phyloP scores from a whole-genome alignment of 108 stramenopile species.

The Nitzschia sp. region DNA sequence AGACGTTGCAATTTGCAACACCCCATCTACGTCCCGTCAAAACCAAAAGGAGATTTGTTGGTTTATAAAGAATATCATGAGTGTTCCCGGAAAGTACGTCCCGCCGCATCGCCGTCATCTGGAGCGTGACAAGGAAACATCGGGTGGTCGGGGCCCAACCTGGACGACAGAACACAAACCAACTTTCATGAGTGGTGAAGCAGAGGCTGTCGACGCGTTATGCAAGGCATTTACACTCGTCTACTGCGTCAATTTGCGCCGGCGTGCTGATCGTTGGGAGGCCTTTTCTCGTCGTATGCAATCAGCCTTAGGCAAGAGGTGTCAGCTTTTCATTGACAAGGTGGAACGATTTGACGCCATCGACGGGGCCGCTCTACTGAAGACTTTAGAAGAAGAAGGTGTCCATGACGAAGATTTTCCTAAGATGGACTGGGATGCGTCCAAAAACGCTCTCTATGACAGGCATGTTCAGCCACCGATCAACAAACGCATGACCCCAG shows the following conservation, averaged over 20 bases:
- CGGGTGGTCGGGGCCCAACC: not conserved
- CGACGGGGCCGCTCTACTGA: slow-evolving; percentile 13
- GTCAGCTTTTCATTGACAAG: not conserved
- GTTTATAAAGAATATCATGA: no score
- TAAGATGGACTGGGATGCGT: slow-evolving; percentile 35
- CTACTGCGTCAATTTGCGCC: slow-evolving; percentile 28
- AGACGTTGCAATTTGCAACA: no score
- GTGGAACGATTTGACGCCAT: slow-evolving; percentile 34
- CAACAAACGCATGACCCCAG: slow-evolving; percentile 16
- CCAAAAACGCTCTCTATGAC: slow-evolving; percentile 33
- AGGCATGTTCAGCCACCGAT: slow-evolving; percentile 16
- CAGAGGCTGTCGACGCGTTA: not conserved
- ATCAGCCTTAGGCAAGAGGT: not conserved
- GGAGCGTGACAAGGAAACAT: not conserved
- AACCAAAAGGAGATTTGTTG: no score
- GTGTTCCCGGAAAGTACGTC: not conserved
- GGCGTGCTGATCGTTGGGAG: slow-evolving; percentile 23
- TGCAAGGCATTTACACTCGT: slow-evolving; percentile 14
- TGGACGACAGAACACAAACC: not conserved
- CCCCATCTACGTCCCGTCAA: no score
- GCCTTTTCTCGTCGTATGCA: not conserved
- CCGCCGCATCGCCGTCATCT: not conserved
- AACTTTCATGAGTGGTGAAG: not conserved
- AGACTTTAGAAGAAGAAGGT: not conserved
- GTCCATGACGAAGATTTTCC: slow-evolving; percentile 7